Base-by-base conservation (phyloP, 2,329 filamentous ascomycete species). In the Akanthomyces lecanii region DNA sequence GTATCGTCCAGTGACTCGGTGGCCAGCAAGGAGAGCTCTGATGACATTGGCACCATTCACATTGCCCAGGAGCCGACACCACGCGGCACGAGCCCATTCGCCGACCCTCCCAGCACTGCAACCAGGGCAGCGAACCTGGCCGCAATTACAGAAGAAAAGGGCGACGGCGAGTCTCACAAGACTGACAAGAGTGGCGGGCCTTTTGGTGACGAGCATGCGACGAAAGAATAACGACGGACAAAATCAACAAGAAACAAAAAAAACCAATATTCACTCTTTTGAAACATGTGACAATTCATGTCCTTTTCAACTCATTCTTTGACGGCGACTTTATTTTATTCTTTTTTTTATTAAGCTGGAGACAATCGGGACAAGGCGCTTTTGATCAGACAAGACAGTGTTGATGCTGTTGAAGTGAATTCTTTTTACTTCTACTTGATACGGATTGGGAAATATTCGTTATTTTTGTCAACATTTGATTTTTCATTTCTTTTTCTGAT, bases 141-240 rank as follows among this genome's bases (percentile, higher is more conserved):
- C 63, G 81, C 82, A 5, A 81, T 87, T 33, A 82, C 82, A 25
- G 82, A 85, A 40, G 70, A 71, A 56, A 65, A 76, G 71, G 66
- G 73, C 72, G 67, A 77, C 71, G 36, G 21, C 38, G 59, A 61
- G 18, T 77, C 75, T 54, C 75, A 71, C 64, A 75, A 68, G 23
- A 69, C 63, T 42, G 68, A 72, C 58, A 71, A 74, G 42, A 74
- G 71, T 18, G 71, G 68, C 63, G 85, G 82, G 67, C 84, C 83
- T 1, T 87, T 86, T 69, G 79, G 82, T 23, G 84, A 87, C 66
- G 81, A 85, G 68, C 78, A 86, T 67, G 84, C 83, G 58, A 81
- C 84, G 36, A 79, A 78, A 67, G 82, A 83, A 66, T 79, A 69
- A 66, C 21, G 58, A 60, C 45, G 16, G 23, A 30, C 18, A 21